Percentiles rank a stretch among this genome's conserved stretches.
phyloP scores from a whole-genome alignment of 345 rosid species.

The Fremontodendron californicum region DNA sequence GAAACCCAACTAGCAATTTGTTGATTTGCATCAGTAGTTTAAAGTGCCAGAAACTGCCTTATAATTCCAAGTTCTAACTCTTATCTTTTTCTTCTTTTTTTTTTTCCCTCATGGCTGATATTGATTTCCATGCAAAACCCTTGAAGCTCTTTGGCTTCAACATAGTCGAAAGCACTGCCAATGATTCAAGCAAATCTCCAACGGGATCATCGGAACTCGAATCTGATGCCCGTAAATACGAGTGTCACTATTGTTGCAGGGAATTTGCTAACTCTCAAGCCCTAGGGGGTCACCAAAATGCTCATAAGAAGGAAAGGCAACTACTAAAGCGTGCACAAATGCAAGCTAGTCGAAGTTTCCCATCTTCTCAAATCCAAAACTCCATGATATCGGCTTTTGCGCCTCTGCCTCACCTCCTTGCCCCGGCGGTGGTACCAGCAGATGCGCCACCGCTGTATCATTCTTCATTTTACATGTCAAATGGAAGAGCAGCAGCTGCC shows the following conservation, averaged over 20 bases:
- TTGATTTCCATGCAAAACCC: slow-evolving; percentile 21
- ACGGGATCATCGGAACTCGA: slow-evolving; percentile 24
- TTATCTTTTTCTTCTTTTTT: background rate
- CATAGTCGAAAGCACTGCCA: slow-evolving; percentile 33
- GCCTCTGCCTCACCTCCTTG: slow-evolving; percentile 51
- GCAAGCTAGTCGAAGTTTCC: slow-evolving; percentile 41
- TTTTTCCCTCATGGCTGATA: slow-evolving; percentile 29
- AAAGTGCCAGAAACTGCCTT: background rate
- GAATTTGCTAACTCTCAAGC: slow-evolving; percentile 95
- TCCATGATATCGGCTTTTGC: slow-evolving; percentile 56
- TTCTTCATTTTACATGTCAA: slow-evolving; percentile 38
- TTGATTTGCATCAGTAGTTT: background rate
- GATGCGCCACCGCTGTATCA: slow-evolving; percentile 14
- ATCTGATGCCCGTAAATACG: slow-evolving; percentile 57
- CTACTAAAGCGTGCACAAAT: slow-evolving; percentile 75
- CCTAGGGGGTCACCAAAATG: slow-evolving; percentile 96
- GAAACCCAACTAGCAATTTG: background rate
- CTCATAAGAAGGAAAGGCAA: slow-evolving; percentile 94
- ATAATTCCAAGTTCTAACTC: background rate
- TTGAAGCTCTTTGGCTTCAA: slow-evolving; percentile 66
- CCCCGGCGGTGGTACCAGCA: slow-evolving; percentile 28
- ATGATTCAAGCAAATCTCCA: slow-evolving; percentile 11
- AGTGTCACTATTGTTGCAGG: slow-evolving; percentile 91
- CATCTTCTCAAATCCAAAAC: slow-evolving; percentile 26
- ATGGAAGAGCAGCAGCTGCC: slow-evolving; percentile 7